Conservation (phyloP, 2,329 filamentous ascomycete genomes). For the Bipolaris victoriae region DNA sequence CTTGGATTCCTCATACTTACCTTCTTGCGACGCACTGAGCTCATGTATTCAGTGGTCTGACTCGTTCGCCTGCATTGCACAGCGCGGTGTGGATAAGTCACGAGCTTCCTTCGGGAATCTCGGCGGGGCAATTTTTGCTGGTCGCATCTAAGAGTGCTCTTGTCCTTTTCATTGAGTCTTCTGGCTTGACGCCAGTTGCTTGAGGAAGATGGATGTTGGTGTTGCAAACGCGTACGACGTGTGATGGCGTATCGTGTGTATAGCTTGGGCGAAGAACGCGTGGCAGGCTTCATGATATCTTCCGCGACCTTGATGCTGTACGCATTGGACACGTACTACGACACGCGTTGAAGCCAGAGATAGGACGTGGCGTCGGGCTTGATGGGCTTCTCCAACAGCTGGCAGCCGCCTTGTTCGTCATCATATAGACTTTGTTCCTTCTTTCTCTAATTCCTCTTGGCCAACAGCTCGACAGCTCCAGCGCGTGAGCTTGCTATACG, state of each 20-base stretch:
- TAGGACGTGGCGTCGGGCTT: too few species aligned
- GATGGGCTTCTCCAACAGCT: neutral
- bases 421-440: neutral
- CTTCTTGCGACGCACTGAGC: conserved; percentile 36
- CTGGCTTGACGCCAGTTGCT: conserved; percentile 34
- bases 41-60: conserved; percentile 35
- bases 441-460: neutral
- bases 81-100: conserved; percentile 36
- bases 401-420: neutral
- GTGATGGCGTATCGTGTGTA: too few species aligned
- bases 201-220: conserved; percentile 42
- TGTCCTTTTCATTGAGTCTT: conserved; percentile 48
- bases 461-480: neutral
- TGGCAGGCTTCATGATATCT: neutral
- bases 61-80: conserved; percentile 43
- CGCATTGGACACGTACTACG: too few species aligned
- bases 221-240: too few species aligned
- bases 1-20: conserved; percentile 20
- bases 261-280: neutral
- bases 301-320: too few species aligned
- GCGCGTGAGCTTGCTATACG: neutral
- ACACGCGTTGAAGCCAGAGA: too few species aligned
- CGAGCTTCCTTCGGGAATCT: conserved; percentile 43
- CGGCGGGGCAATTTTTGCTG: conserved; percentile 14
- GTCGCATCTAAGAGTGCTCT: neutral